phyloP scores from a whole-genome alignment of 192 early-diverging fungal species.

The Gryganskiella cystojenkinii region DNA sequence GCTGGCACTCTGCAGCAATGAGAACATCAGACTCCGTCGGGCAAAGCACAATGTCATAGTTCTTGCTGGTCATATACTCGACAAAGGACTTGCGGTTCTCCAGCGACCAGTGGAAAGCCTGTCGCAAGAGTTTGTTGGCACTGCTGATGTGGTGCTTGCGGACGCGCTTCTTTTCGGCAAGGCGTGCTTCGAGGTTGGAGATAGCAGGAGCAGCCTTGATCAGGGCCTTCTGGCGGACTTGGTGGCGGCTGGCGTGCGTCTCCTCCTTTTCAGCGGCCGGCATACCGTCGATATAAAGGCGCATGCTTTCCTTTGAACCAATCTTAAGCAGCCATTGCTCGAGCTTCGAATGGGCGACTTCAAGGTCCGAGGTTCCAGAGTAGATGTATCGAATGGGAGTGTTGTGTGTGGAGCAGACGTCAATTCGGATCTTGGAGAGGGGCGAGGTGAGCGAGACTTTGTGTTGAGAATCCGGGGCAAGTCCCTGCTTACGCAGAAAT shows the following conservation, averaged over 20 bases:
- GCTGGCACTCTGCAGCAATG: slow-evolving; percentile 10
- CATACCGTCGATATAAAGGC: slow-evolving; percentile 6
- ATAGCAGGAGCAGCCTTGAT: slow-evolving; percentile 2
- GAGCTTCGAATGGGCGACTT: not conserved
- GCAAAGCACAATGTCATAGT: slow-evolving; percentile 7
- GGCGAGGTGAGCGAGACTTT: slow-evolving; percentile 2
- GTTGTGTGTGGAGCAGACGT: not conserved
- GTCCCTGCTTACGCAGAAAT: not conserved
- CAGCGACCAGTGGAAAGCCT: slow-evolving; percentile 20
- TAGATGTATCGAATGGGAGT: not conserved
- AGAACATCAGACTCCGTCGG: slow-evolving; percentile 6
- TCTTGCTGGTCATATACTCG: slow-evolving; percentile 12
- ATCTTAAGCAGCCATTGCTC: not conserved
- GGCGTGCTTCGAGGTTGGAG: slow-evolving; percentile 7
- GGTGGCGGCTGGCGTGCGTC: not conserved
- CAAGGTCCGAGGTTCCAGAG: no score
- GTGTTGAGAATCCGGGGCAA: not conserved
- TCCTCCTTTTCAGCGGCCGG: not conserved
- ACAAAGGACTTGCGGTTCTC: slow-evolving; percentile 13
- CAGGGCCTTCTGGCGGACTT: slow-evolving; percentile 2
- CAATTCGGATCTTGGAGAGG: not conserved
- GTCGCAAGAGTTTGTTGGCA: slow-evolving; percentile 7
- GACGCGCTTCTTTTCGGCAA: not conserved
- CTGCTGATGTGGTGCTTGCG: not conserved
- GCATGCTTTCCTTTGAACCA: not conserved